Conservation (phyloP, 352 stramenopile genomes). For the Phytophthora multivora region DNA sequence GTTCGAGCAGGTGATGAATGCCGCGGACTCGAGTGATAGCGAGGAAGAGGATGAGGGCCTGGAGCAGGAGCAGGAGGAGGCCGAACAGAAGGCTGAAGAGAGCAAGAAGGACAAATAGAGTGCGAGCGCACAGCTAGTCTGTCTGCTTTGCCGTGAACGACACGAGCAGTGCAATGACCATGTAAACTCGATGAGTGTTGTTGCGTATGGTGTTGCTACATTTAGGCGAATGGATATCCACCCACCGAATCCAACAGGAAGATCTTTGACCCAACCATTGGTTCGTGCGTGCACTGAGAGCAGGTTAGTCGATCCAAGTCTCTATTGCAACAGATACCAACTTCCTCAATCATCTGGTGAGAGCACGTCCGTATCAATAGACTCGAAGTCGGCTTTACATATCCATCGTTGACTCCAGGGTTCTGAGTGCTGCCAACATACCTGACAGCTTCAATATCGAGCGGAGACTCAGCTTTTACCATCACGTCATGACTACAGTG, state of each 20-base stretch:
- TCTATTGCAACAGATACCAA: background rate
- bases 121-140: constrained; percentile 31
- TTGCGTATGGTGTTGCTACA: constrained; percentile 12
- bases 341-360: constrained; percentile 1
- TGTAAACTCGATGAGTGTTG: constrained; percentile 30
- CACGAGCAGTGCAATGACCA: constrained; percentile 23
- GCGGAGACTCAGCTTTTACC: constrained; percentile 18
- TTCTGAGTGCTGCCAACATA: background rate
- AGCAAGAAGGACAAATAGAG: constrained; percentile 76
- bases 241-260: background rate
- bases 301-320: constrained; percentile 15
- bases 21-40: constrained; percentile 85
- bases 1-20: constrained; percentile 97
- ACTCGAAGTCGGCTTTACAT: constrained; percentile 7
- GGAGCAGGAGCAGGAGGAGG: constrained; percentile 44
- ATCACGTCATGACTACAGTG: constrained; percentile 19
- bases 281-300: constrained; percentile 4
- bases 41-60: constrained; percentile 80
- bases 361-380: constrained; percentile 14
- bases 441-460: constrained; percentile 14
- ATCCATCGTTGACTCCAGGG: background rate
- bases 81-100: constrained; percentile 62
- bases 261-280: background rate
- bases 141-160: constrained; percentile 35
- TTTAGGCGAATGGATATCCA: background rate